Conservation (phyloP, 495 filamentous ascomycete species). For the Oidiodendron maius region DNA sequence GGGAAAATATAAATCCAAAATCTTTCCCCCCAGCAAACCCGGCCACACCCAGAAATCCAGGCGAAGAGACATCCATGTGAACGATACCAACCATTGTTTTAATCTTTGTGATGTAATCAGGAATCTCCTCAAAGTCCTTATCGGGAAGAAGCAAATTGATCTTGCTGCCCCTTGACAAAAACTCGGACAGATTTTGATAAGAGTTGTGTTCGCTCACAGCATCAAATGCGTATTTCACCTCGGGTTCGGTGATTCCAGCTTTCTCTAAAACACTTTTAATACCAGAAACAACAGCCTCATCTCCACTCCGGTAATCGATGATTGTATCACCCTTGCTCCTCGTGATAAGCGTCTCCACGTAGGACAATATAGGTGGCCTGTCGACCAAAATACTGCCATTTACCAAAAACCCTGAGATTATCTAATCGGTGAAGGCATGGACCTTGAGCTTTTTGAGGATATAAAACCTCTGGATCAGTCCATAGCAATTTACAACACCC, state of each 20-base stretch:
- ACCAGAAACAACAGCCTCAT: constrained; percentile 45
- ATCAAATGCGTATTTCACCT: constrained; percentile 49
- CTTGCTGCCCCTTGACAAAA: too few species aligned
- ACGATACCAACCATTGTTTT: constrained; percentile 43
- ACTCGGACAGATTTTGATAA: constrained; percentile 35
- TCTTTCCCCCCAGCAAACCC: too few species aligned
- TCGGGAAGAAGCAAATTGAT: constrained; percentile 50
- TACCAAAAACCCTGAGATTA: too few species aligned
- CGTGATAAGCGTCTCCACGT: constrained; percentile 57
- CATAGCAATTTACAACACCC: too few species aligned
- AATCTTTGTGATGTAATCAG: constrained; percentile 27
- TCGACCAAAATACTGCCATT: too few species aligned
- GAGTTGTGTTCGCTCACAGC: constrained; percentile 50
- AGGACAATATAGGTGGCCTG: too few species aligned
- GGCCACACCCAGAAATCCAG: too few species aligned
- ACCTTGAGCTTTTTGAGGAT: too few species aligned
- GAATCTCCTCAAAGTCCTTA: constrained; percentile 27
- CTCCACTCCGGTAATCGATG: constrained; percentile 64
- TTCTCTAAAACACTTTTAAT: constrained; percentile 42
- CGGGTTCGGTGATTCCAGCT: constrained; percentile 24
- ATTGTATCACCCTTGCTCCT: constrained; percentile 59
- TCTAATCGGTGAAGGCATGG: too few species aligned
- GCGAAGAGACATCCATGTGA: constrained; percentile 33
- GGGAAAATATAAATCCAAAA: constrained; percentile 46
- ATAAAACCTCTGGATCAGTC: too few species aligned